These are phyloP conservation scores for Diplodia sapinea DNA, from an alignment of 2,329 filamentous ascomycete genomes.

Conservation along the genomic window DNA sequence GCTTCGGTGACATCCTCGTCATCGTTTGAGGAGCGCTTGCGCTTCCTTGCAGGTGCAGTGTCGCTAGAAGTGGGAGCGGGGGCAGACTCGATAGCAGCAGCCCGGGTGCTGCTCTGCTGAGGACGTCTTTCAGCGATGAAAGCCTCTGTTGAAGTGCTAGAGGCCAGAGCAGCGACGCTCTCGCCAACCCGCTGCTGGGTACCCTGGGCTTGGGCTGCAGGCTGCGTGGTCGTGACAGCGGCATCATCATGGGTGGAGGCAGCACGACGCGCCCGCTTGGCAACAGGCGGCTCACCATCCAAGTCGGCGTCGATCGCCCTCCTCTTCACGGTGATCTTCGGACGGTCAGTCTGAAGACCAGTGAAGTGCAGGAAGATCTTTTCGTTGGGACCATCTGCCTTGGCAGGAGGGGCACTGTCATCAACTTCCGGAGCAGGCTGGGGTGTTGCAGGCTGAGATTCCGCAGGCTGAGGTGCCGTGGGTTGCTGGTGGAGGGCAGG, in stretches of 20 bases:
- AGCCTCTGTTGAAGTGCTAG: no score
- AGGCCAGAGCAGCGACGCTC: rapidly evolving
- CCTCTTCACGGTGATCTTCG: background rate
- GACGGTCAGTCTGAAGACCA: background rate
- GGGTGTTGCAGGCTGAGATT: background rate
- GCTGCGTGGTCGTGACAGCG: background rate
- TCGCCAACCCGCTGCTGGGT: background rate
- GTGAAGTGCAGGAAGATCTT: background rate
- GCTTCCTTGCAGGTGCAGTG: background rate
- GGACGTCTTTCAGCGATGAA: background rate
- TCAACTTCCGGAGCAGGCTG: background rate
- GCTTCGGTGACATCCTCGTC: rapidly evolving
- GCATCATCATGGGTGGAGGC: background rate
- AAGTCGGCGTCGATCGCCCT: background rate
- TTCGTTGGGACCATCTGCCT: no score
- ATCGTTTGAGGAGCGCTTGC: background rate
- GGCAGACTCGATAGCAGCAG: background rate
- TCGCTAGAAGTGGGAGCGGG: no score
- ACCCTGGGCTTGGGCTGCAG: background rate
- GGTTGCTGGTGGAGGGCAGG: no score
- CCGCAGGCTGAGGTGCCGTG: no score
- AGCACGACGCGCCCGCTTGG: background rate
- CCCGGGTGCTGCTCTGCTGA: background rate
- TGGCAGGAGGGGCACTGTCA: no score
- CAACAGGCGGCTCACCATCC: background rate